phyloP scores from a whole-genome alignment of 2,329 filamentous ascomycete genomes.

The Cladosporium cucumerinum region DNA sequence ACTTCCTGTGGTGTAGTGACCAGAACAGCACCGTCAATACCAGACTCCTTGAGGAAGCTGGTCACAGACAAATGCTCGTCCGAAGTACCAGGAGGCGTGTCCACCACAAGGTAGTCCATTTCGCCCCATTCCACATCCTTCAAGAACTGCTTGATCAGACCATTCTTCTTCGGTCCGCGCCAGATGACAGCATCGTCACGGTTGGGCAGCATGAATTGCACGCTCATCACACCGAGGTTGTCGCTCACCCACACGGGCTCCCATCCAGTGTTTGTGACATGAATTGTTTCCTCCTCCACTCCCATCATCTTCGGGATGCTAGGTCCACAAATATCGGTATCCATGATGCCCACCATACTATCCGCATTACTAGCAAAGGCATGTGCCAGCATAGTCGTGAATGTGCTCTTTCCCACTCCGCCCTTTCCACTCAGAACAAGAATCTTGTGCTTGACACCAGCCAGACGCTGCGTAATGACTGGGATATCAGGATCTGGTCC shows the following conservation, averaged over 20 bases:
- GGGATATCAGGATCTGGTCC: slow-evolving; percentile 93
- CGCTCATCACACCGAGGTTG: slow-evolving; percentile 92
- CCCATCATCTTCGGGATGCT: slow-evolving; percentile 99
- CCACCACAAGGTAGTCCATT: slow-evolving; percentile 86
- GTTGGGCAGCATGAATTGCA: slow-evolving; percentile 96
- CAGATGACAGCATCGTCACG: slow-evolving; percentile 95
- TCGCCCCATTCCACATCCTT: slow-evolving; percentile 98
- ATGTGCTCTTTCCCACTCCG: slow-evolving; percentile 94
- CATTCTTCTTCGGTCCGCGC: slow-evolving; percentile 98
- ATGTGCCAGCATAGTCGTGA: slow-evolving; percentile 82
- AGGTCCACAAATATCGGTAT: slow-evolving; percentile 95
- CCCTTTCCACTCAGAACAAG: slow-evolving; percentile 92
- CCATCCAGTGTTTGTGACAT: slow-evolving; percentile 85
- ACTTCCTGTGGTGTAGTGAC: slow-evolving; percentile 97
- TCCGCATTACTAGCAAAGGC: slow-evolving; percentile 80
- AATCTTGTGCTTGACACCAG: slow-evolving; percentile 83
- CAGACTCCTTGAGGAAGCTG: slow-evolving; percentile 82
- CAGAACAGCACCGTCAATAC: slow-evolving; percentile 88
- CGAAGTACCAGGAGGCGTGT: slow-evolving; percentile 91
- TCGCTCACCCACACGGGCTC: slow-evolving; percentile 93
- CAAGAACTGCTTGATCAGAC: slow-evolving; percentile 93
- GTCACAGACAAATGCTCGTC: slow-evolving; percentile 97
- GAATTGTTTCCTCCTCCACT: slow-evolving; percentile 88
- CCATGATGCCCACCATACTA: slow-evolving; percentile 87
- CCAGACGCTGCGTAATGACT: slow-evolving; percentile 77